Evolutionary conservation across 768 basidiomycete genomes (phyloP), one percentile per base, ranked within the genome.

Genomic region (Suillus sp.): DNA sequence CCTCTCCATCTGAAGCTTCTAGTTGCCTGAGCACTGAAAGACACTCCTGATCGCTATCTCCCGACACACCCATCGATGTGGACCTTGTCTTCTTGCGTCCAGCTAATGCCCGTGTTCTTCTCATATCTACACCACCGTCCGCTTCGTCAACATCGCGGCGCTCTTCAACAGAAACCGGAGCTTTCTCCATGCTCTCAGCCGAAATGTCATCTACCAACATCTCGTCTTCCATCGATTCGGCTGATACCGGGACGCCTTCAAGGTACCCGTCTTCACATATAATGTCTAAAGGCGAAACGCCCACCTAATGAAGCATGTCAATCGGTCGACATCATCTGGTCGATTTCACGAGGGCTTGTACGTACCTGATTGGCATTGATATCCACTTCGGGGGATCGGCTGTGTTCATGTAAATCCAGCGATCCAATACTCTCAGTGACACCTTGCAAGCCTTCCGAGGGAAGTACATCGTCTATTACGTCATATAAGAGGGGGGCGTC

Each of bases 1-100:
- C 56, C 27, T 57, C 56, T 40, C 56, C 25, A 45, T 57, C 45
- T 16, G 20, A 34, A 35, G 37, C 25, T 27, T 59, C 38, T n/a
- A 34, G 51, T 11, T 35, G n/a, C 34, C 45, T 37, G 34, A 30
- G 25, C 30, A 50, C 48, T 3, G 22, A 10, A 14, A 30, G 50
- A 38, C 20, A 34, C 34, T 59, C 53, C 4, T 18, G 18, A 2
- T 13, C 53, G 42, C 63, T 65, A 37, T 13, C 53, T 10, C 63
- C 67, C n/a, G 50, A 70, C 72, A 32, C 61, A 7, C 22, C 66
- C 74, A n/a, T 72, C 63, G 16, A 34, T 32, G 8, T 47, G 53
- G 18, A 27, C 45, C 16, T 50, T 56, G 3, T 20, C 22, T 20
- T 16, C 10, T 9, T 22, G 5, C 18, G 34, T 18, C 18, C 6